These are phyloP conservation scores for Kodamaea sp. DNA, from an alignment of 1,139 yeast genomes.

Conservation along the genomic window DNA sequence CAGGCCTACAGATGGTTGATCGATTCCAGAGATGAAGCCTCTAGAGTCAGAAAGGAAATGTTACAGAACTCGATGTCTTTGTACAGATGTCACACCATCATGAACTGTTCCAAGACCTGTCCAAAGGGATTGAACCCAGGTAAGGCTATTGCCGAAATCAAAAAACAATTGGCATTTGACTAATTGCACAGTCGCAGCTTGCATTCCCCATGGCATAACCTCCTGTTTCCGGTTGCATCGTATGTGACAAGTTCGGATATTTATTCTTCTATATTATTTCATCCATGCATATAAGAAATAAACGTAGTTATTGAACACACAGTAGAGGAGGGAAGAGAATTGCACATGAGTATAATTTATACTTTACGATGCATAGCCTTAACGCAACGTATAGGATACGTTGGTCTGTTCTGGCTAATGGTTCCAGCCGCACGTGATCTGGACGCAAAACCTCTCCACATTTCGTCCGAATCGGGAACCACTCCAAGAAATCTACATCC, in stretches of 20 bases:
- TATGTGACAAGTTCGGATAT: neutral
- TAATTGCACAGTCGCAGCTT: slow-evolving; percentile 29
- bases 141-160: slow-evolving; percentile 94
- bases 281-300: slow-evolving; percentile 4
- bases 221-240: neutral
- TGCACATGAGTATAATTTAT: neutral
- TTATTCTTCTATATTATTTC: slow-evolving; percentile 7
- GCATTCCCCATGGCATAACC: neutral
- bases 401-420: no score
- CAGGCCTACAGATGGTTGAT: slow-evolving; percentile 99
- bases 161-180: slow-evolving; percentile 86
- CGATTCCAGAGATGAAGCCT: slow-evolving; percentile 95
- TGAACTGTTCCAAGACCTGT: slow-evolving; percentile 98
- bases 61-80: slow-evolving; percentile 96
- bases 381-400: no score
- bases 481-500: no score
- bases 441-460: slow-evolving; percentile 4
- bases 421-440: no score
- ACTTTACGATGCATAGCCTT: neutral
- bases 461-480: slow-evolving; percentile 2
- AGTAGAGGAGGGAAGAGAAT: neutral
- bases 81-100: slow-evolving; percentile 98
- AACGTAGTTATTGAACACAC: neutral
- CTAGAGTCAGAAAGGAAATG: slow-evolving; percentile 78
- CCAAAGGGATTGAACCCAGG: slow-evolving; percentile 99